These are phyloP conservation scores for Heliamphora exappendiculata DNA, from an alignment of 148 eudicot species.

Conservation along the genomic window DNA sequence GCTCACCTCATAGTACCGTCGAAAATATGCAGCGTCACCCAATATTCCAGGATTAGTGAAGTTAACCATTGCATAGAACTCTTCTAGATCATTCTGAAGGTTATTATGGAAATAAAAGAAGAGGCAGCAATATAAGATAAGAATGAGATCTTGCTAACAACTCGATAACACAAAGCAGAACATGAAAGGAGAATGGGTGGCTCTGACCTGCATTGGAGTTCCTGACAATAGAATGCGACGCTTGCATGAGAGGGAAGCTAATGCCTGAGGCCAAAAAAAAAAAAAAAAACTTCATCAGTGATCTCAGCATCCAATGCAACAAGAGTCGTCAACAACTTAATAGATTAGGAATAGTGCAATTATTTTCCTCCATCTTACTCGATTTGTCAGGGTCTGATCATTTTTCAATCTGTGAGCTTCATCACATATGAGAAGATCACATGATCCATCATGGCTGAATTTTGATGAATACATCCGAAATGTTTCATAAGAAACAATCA, in stretches of 20 bases:
- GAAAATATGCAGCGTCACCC: conserved; percentile 86
- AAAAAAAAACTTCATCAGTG: neutral
- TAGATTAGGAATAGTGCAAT: neutral
- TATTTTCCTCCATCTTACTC: conserved; percentile 36
- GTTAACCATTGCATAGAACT: conserved; percentile 94
- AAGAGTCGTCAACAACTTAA: neutral
- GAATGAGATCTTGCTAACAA: conserved; percentile 10
- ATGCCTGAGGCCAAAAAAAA: conserved; percentile 74
- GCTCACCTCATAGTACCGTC: conserved; percentile 85
- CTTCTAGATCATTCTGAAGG: conserved; percentile 89
- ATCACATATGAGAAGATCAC: conserved; percentile 96
- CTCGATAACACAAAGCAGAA: conserved; percentile 4
- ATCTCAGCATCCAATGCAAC: neutral
- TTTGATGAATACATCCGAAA: conserved; percentile 86
- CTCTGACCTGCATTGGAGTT: conserved; percentile 96
- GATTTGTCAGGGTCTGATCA: conserved; percentile 90
- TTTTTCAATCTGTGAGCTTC: conserved; percentile 99
- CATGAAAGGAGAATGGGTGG: neutral
- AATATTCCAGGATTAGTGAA: conserved; percentile 93
- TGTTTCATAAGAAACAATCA: conserved; percentile 96
- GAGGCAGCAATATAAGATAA: neutral
- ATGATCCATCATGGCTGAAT: conserved; percentile 64
- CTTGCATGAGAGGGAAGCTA: conserved; percentile 85
- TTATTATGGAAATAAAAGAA: conserved; percentile 1
- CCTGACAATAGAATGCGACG: conserved; percentile 92